These are phyloP conservation scores for Pythium aphanidermatum DNA, from an alignment of 352 stramenopile genomes.

Conservation along the genomic window DNA sequence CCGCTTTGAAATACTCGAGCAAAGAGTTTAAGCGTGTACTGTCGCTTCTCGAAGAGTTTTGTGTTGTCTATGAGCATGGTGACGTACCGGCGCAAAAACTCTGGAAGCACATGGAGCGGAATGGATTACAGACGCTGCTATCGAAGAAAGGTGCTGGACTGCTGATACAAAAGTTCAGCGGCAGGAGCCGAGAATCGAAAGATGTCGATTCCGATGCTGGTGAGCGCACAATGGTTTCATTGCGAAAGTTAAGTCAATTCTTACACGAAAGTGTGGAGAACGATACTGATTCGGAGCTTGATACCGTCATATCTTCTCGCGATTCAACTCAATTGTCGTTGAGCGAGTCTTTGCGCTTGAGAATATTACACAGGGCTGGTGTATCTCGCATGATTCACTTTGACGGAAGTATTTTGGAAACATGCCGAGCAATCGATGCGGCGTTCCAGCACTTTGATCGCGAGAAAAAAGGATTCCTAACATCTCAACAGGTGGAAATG, in stretches of 20 bases:
- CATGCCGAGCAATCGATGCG: constrained; percentile 23
- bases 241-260: constrained; percentile 23
- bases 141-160: constrained; percentile 31
- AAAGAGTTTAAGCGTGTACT: constrained; percentile 25
- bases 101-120: constrained; percentile 45
- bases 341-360: too few relatives aligned
- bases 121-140: constrained; percentile 34
- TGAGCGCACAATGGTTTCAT: constrained; percentile 6
- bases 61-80: constrained; percentile 36
- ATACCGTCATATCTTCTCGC: too few relatives aligned
- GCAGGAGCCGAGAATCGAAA: background rate
- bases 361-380: constrained; percentile 21
- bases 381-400: constrained; percentile 8
- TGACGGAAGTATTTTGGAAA: background rate
- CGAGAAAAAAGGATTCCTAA: constrained; percentile 45
- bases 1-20: constrained; percentile 27
- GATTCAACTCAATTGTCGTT: too few relatives aligned
- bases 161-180: constrained; percentile 35
- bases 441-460: constrained; percentile 70
- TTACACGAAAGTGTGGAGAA: background rate
- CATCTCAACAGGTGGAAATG: constrained; percentile 18
- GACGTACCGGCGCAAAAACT: constrained; percentile 24
- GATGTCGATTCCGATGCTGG: background rate
- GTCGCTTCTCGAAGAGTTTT: constrained; percentile 42
- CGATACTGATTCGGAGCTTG: too few relatives aligned